Evolutionary conservation across 164 flowering plant species (phyloP).

Genomic region (Chloranthus sessilifolius): DNA sequence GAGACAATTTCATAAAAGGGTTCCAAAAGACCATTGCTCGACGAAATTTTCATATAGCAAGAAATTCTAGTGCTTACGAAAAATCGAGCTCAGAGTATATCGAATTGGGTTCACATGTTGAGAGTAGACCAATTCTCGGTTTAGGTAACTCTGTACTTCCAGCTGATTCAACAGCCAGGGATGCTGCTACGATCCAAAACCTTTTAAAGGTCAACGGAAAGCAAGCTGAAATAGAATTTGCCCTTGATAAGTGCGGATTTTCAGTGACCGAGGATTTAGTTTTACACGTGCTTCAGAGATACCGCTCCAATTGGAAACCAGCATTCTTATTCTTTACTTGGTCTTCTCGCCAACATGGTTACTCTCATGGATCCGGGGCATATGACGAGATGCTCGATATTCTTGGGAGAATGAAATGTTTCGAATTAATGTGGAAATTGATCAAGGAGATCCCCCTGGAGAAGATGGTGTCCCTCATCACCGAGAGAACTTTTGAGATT

Average conservation of each 20-base stretch:
- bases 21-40: too few species aligned
- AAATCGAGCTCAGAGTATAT: too few species aligned
- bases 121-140: too few species aligned
- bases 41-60: constrained; percentile 5
- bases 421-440: constrained; percentile 49
- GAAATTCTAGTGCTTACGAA: neutral
- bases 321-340: constrained; percentile 66
- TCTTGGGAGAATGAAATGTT: constrained; percentile 59
- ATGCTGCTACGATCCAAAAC: constrained; percentile 38
- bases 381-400: constrained; percentile 68
- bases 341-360: constrained; percentile 29
- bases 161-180: constrained; percentile 5
- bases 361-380: constrained; percentile 29
- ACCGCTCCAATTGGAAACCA: constrained; percentile 65
- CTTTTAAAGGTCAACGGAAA: constrained; percentile 34
- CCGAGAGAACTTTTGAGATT: constrained; percentile 48
- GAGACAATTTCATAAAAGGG: too few species aligned
- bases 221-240: constrained; percentile 27
- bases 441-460: constrained; percentile 70
- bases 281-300: constrained; percentile 55
- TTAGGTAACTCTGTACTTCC: too few species aligned
- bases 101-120: too few species aligned
- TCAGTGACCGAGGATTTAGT: constrained; percentile 47
- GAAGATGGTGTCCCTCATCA: constrained; percentile 17
- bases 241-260: constrained; percentile 34